A percentile compares a stretch with the other conserved stretches of the same genome.
These are phyloP conservation scores for Leccinum subrobustum DNA, from an alignment of 1,284 basidiomycete species.

Conservation along the genomic window DNA sequence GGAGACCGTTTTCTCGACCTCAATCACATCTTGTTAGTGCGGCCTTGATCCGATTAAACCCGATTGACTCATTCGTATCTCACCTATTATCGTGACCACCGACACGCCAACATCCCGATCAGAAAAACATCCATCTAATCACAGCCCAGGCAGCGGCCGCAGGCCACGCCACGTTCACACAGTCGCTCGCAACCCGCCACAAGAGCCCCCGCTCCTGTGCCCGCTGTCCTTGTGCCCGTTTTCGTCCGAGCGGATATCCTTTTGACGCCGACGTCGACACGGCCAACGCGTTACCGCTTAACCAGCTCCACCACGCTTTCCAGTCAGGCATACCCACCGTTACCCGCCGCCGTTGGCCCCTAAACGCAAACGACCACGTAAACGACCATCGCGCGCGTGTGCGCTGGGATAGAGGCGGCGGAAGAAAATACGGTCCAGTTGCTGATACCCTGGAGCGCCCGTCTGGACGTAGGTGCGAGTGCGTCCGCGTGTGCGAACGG, in stretches of 20 bases:
- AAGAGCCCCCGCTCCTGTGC: slow-evolving; percentile 11
- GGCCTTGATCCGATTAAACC: slow-evolving; percentile 1
- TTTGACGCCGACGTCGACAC: background rate
- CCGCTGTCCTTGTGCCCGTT: background rate
- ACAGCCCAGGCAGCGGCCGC: slow-evolving; percentile 26
- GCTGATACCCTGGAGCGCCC: background rate
- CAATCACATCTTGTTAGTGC: slow-evolving; percentile 90
- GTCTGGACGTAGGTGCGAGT: background rate
- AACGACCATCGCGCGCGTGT: slow-evolving; percentile 15
- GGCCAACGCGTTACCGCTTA: slow-evolving; percentile 4
- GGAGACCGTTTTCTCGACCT: slow-evolving; percentile 98
- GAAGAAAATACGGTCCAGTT: slow-evolving; percentile 24
- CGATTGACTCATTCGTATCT: slow-evolving; percentile 12
- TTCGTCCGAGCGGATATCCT: background rate
- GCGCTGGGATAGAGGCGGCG: slow-evolving; percentile 25
- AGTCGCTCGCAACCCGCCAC: slow-evolving; percentile 28
- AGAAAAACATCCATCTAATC: slow-evolving; percentile 6
- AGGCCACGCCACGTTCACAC: slow-evolving; percentile 28
- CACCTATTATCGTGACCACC: background rate
- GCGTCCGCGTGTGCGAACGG: background rate
- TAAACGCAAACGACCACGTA: slow-evolving; percentile 42
- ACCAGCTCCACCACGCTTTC: slow-evolving; percentile 8
- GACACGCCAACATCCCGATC: background rate
- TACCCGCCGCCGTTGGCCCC: slow-evolving; percentile 42
- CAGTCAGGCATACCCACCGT: slow-evolving; percentile 37